Base-by-base conservation (phyloP, 2,329 filamentous ascomycete species). In the Aspergillus uvarum region DNA sequence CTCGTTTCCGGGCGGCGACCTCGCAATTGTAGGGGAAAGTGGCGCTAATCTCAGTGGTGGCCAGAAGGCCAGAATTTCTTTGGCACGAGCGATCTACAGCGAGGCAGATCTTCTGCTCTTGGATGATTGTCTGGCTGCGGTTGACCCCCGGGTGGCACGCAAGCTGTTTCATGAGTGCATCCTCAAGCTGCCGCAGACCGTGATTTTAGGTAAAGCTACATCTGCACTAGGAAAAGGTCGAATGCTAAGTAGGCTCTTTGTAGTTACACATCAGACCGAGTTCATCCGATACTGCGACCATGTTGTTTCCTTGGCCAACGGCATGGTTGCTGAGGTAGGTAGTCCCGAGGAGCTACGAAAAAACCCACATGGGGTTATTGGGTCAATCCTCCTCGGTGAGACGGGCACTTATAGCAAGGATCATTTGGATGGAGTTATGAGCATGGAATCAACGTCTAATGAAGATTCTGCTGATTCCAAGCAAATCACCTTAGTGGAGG, bases 11-110 rank as follows among this genome's bases (percentile, higher is more conserved):
- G 77, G 81, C 8, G 84, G 84, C 32, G 86, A 88, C 59, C 73
- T 82, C 49, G 85, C 83, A 0, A 80, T 83, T 62, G 83, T 88
- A 14, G 86, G 85, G 29, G 85, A 87, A 70, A 85, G 85, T 42
- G 85, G 85, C 0, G 82, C 86, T 16, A 85, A 85, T 1, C 76
- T 88, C 0, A 87, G 84, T 0, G 86, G 86, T 4, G 86, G 86
- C 0, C 86, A 88, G 62, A 85, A 83, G 62, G 85, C 85, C 0
- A 80, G 86, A 6, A 83, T 88, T 48, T 81, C 83, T 11, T 69
- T 86, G 35, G 84, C 84, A 2, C 77, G 84, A 58, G 81, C 83
- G 5, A 69, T 86, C 2, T 87, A 86, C 68, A 85, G 83, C 2
- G 81, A 82, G 59, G 78, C 83, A 0, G 76, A 82, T 2, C 73